A percentile compares a stretch with the other conserved stretches of the same genome.
phyloP scores from a whole-genome alignment of 495 filamentous ascomycete genomes.

The Trichoderma gamsii region DNA sequence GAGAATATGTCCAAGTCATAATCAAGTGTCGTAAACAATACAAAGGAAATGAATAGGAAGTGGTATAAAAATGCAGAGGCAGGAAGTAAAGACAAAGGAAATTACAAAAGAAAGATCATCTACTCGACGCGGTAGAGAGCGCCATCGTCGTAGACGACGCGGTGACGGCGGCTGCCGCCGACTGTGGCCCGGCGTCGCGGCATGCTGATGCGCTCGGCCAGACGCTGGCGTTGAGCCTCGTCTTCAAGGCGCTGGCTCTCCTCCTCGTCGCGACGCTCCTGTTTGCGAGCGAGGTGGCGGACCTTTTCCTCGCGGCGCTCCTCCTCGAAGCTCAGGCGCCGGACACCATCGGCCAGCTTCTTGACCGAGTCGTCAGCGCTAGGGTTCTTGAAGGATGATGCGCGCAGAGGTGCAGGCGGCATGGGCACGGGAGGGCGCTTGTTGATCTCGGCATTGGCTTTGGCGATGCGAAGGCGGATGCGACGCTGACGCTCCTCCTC shows the following conservation, averaged over 20 bases:
- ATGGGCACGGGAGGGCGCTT: conserved; percentile 16
- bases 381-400: neutral
- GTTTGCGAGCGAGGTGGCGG: neutral
- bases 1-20: neutral
- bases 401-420: conserved; percentile 7
- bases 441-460: conserved; percentile 17
- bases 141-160: conserved; percentile 16
- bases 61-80: neutral
- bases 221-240: conserved; percentile 13
- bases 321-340: conserved; percentile 13
- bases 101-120: neutral
- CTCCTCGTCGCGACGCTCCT: conserved; percentile 7
- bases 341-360: conserved; percentile 12
- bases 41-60: neutral
- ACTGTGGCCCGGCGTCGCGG: conserved; percentile 14
- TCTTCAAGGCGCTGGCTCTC: conserved; percentile 14
- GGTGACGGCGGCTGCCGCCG: conserved; percentile 13
- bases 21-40: neutral
- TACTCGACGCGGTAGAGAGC: conserved; percentile 11
- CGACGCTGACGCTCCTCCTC: conserved; percentile 12
- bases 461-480: conserved; percentile 16
- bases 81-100: neutral
- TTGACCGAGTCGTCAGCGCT: neutral
- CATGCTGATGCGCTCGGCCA: conserved; percentile 13
- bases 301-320: neutral